Conservation (phyloP, 163 green algal species). For the Scenedesmus sp. region DNA sequence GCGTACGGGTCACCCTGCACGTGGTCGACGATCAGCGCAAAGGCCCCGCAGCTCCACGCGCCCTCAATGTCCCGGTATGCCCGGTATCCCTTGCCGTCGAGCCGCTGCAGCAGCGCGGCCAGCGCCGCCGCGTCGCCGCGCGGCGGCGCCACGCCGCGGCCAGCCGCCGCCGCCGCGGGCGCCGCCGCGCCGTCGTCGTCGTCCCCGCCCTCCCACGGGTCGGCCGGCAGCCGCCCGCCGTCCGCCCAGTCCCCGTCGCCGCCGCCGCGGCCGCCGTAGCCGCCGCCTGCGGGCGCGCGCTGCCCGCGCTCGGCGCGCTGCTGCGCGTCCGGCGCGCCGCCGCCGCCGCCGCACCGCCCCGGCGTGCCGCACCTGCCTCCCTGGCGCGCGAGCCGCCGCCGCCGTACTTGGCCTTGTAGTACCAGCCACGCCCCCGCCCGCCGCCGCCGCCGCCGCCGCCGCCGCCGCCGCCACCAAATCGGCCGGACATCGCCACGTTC, state of each 20-base stretch:
- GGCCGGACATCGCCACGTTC: no score
- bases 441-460: no score
- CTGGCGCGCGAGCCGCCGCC: constrained; percentile 33
- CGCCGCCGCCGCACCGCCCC: constrained; percentile 16
- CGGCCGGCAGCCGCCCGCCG: no score
- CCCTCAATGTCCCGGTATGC: constrained; percentile 62
- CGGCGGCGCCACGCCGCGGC: not conserved
- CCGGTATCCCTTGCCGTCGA: constrained; percentile 65
- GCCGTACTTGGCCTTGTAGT: constrained; percentile 57
- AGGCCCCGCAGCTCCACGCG: constrained; percentile 54
- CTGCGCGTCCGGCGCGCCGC: constrained; percentile 9
- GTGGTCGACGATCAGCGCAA: constrained; percentile 63
- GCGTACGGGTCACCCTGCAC: constrained; percentile 73
- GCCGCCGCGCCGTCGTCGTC: no score
- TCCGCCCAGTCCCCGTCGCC: no score
- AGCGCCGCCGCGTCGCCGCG: constrained; percentile 26
- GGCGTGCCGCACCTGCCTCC: constrained; percentile 5
- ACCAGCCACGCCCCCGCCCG: constrained; percentile 41
- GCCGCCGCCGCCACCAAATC: no score
- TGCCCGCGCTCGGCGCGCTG: not conserved
- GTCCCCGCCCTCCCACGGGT: no score
- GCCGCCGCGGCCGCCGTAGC: not conserved
- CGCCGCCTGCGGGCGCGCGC: not conserved
- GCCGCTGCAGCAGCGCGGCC: constrained; percentile 41
- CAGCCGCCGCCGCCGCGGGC: no score